Conservation (phyloP, 257 asterid genomes). For the Phtheirospermum japonicum region DNA sequence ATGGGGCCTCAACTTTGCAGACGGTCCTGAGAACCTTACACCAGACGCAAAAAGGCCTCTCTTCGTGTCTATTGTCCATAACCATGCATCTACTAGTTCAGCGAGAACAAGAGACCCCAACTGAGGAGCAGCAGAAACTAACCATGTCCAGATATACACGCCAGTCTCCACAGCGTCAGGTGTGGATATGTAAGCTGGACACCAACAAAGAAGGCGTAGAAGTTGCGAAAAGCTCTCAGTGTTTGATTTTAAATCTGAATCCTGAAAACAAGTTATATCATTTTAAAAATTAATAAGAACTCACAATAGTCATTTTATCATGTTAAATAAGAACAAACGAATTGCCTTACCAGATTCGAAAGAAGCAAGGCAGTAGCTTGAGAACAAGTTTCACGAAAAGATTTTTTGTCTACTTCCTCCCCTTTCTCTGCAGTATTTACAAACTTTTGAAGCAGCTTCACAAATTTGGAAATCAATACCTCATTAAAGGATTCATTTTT, state of each 20-base stretch:
- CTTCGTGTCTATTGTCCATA: conserved; percentile 97
- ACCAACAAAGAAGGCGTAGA: conserved; percentile 99
- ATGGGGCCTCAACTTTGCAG: conserved; percentile 97
- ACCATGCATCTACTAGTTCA: conserved; percentile 99
- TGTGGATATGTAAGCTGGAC: conserved; percentile 96
- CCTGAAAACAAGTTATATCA: conserved; percentile 50
- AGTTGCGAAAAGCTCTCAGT: conserved; percentile 91
- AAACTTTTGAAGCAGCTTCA: conserved; percentile 78
- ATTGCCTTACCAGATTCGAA: conserved; percentile 62
- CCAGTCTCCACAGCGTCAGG: conserved; percentile 97
- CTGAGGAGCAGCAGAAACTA: conserved; percentile 98
- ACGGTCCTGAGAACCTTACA: conserved; percentile 73
- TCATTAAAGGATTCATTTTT: conserved; percentile 70
- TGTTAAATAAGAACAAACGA: conserved; percentile 22
- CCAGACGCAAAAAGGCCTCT: conserved; percentile 97
- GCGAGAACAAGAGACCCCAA: conserved; percentile 94
- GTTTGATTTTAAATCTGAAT: conserved; percentile 65
- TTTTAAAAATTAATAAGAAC: conserved; percentile 19
- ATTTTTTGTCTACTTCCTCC: conserved; percentile 77
- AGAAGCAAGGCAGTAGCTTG: conserved; percentile 99
- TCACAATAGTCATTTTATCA: neutral
- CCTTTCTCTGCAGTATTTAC: conserved; percentile 90
- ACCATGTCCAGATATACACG: conserved; percentile 95
- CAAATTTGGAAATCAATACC: conserved; percentile 68
- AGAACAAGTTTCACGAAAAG: conserved; percentile 88